Evolutionary conservation across 768 basidiomycete genomes (phyloP), one percentile per base, ranked within the genome.

Genomic region (Phallus indusiatus): DNA sequence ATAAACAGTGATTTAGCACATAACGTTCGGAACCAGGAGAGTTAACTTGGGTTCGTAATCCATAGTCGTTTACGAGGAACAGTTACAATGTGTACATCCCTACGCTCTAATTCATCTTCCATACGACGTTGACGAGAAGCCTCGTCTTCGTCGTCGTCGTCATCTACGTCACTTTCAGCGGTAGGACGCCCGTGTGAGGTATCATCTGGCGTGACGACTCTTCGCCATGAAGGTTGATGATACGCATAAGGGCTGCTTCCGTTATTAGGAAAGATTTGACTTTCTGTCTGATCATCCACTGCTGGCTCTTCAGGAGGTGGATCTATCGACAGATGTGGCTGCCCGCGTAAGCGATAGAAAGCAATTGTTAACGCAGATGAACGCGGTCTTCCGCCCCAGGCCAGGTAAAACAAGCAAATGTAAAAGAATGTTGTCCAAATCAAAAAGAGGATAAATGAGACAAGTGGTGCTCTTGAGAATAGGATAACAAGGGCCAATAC

Each of bases 51-150:
- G 70, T 92, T 92, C 55, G 81, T 78, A 52, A 91, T 79, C 77
- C 82, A 83, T 58, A 92, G 72, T 66, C 80, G 83, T 64, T 88
- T 86, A 67, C 81, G 84, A 18, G 90, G 90, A 12, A 83, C 79
- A 18, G 75, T 76, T 61, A 91, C 81, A 66, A 91, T 88, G n/a
- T 86, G 86, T 33, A 91, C 88, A 63, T 91, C 88, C 53, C 90
- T 80, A 64, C 88, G 76, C 42, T 77, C 82, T 79, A 92, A 88
- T 70, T 91, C 89, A 59, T 86, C 84, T 67, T 91, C 90, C 35
- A 90, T 89, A 64, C 81, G 76, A 60, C 82, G 77, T 68, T 90
- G 88, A 61, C 83, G 76, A 12, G 82, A 78, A 53, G 85, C 82
- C 63, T 90, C 88, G 63, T 90, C 88, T 57, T 86, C 74, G 51